These are phyloP conservation scores for Rosa persica DNA, from an alignment of 306 rosid genomes.

Conservation along the genomic window DNA sequence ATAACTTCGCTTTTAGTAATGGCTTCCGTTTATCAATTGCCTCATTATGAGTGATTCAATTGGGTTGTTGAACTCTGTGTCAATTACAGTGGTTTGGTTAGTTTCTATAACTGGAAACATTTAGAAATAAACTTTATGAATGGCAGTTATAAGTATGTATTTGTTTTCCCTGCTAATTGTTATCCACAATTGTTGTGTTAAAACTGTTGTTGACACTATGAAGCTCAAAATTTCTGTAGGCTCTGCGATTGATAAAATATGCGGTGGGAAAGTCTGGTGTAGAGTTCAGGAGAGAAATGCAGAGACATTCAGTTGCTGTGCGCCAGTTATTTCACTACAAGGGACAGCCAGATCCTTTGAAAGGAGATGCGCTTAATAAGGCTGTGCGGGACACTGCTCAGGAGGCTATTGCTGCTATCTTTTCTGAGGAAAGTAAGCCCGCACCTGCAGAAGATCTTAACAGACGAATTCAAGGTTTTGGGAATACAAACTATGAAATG, in stretches of 20 bases:
- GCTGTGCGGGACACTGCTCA: constrained; percentile 93
- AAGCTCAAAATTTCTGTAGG: constrained; percentile 47
- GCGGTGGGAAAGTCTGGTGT: constrained; percentile 88
- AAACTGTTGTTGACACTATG: constrained; percentile 11
- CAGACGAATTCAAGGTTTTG: constrained; percentile 95
- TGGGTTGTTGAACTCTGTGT: neutral
- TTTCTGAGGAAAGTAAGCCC: constrained; percentile 72
- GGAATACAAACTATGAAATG: constrained; percentile 67
- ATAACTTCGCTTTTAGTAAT: neutral
- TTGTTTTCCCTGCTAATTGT: neutral
- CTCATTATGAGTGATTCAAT: neutral
- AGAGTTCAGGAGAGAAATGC: constrained; percentile 98
- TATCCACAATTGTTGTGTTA: neutral
- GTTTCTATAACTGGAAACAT: neutral
- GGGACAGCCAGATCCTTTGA: constrained; percentile 87
- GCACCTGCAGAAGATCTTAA: constrained; percentile 77
- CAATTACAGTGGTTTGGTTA: neutral
- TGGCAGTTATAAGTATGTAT: too few species aligned
- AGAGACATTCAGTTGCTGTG: constrained; percentile 87
- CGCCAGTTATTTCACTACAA: constrained; percentile 88
- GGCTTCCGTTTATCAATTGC: neutral
- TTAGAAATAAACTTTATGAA: constrained; percentile 1
- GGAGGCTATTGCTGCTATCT: constrained; percentile 77
- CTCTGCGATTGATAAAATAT: constrained; percentile 89
- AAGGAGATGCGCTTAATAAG: constrained; percentile 94